Evolutionary conservation across 768 basidiomycete species (phyloP), one percentile per base, ranked within the genome.

Genomic region (Suillus placidus): DNA sequence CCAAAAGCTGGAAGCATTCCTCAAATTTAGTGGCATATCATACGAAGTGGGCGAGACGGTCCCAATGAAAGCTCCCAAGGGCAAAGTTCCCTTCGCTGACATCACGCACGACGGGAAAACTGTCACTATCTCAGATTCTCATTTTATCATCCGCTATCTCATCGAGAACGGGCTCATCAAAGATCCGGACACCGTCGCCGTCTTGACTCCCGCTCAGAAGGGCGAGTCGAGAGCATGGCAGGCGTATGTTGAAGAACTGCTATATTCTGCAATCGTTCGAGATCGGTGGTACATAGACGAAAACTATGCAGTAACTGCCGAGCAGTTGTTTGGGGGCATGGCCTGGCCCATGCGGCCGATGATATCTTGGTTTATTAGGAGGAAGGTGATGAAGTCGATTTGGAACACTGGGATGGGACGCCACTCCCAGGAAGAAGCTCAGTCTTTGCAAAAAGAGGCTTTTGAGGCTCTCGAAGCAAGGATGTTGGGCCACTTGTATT

Each of bases 211-310:
- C 1, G 67, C 37, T 26, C 75, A 79, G 64, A 71, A 26, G 57
- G 77, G 71, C 54, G 77, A 78, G 56, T 78, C 78, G 32, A 69
- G 78, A 63, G 78, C 78, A 18, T 77, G 75, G 61, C 76, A 78
- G 38, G 75, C 70, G 14, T 78, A 71, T 52, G 30, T 78, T 34
- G 77, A 78, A 62, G 77, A 78, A 37, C 8, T 72, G 57, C 12
- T 79, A 64, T 78, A 78, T 37, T 16, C 38, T 32, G 72, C 75
- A 20, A 47, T 78, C 58, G 64, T 78, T 2, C 71, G 71, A 58
- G 72, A 76, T 62, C 68, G 77, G n/a, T 79, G 78, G 77, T 70
- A 3, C 63, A 4, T 74, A 38, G 69, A 75, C 34, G 68, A 68
- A 52, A 79, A 79, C 64, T 75, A 67, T 38, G 66, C 56, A 23